Conservation (phyloP, 2,329 filamentous ascomycete species). For the Cercospora janseana region DNA sequence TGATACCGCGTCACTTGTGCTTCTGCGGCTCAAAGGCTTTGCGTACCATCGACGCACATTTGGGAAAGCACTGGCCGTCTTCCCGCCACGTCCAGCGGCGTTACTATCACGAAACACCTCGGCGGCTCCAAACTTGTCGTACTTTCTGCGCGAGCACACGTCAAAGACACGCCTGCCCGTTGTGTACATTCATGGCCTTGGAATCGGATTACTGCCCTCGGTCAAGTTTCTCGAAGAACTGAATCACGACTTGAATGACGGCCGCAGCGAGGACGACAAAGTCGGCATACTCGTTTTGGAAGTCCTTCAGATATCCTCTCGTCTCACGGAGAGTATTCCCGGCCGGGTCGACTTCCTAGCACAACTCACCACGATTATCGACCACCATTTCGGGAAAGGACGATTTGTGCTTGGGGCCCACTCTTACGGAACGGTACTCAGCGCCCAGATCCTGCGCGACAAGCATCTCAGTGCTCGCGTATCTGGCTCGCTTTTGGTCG, state of each 20-base stretch:
- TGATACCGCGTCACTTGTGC: slow-evolving; percentile 39
- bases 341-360: slow-evolving; percentile 53
- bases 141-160: slow-evolving; percentile 66
- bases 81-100: slow-evolving; percentile 58
- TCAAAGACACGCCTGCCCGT: slow-evolving; percentile 58
- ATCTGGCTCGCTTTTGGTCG: slow-evolving; percentile 53
- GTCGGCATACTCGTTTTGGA: slow-evolving; percentile 66
- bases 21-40: slow-evolving; percentile 30
- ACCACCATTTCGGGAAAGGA: slow-evolving; percentile 58
- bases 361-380: slow-evolving; percentile 58
- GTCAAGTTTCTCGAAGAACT: slow-evolving; percentile 56
- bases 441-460: slow-evolving; percentile 60
- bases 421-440: slow-evolving; percentile 61
- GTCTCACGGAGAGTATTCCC: slow-evolving; percentile 57
- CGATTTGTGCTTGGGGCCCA: slow-evolving; percentile 62
- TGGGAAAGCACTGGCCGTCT: slow-evolving; percentile 47
- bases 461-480: slow-evolving; percentile 47
- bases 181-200: slow-evolving; percentile 69
- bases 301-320: slow-evolving; percentile 63
- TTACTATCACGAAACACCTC: slow-evolving; percentile 51
- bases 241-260: slow-evolving; percentile 36
- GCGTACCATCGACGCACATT: slow-evolving; percentile 27
- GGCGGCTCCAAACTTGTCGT: slow-evolving; percentile 53
- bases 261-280: slow-evolving; percentile 40
- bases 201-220: slow-evolving; percentile 66